A percentile compares a stretch with the other conserved stretches of the same genome.
Evolutionary conservation across 2,329 filamentous ascomycete genomes (phyloP).

Genomic region (Metarhizium brunneum): DNA sequence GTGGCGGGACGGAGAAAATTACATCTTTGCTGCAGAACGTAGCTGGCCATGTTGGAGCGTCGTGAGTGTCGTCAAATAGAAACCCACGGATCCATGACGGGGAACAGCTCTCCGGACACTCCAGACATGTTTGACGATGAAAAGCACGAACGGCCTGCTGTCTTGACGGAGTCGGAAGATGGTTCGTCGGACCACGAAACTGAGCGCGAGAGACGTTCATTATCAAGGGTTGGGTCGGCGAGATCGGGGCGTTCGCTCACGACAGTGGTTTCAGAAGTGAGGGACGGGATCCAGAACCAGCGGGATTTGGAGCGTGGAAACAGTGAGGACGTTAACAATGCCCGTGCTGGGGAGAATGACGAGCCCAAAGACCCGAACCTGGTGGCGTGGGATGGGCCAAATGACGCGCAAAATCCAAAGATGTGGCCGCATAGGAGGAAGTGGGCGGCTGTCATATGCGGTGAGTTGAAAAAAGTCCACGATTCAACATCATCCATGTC

Average conservation of each 20-base stretch:
- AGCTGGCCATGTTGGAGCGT: too few species aligned
- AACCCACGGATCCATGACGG: background rate
- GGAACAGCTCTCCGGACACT: too few species aligned
- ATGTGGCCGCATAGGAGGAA: conserved; percentile 49
- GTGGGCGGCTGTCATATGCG: conserved; percentile 42
- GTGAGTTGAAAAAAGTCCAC: conserved; percentile 9
- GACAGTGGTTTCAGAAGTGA: conserved; percentile 27
- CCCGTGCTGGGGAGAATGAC: conserved; percentile 2
- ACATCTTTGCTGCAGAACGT: too few species aligned
- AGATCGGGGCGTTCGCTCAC: conserved; percentile 13
- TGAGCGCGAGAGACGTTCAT: background rate
- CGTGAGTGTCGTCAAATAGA: background rate
- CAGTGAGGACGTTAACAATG: conserved; percentile 13
- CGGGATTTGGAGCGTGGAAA: conserved; percentile 22
- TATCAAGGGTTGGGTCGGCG: background rate
- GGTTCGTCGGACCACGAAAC: background rate
- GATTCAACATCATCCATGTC: too few species aligned
- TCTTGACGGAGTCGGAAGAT: background rate
- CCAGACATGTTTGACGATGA: background rate
- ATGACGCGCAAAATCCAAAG: conserved; percentile 40
- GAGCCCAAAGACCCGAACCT: conserved; percentile 25
- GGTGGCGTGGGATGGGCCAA: conserved; percentile 41
- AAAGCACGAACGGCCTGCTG: conserved; percentile 1
- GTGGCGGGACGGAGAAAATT: too few species aligned
- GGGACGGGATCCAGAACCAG: conserved; percentile 28